These are phyloP conservation scores for Picea glauca DNA, from an alignment of 75 land plant genomes.

Conservation along the genomic window DNA sequence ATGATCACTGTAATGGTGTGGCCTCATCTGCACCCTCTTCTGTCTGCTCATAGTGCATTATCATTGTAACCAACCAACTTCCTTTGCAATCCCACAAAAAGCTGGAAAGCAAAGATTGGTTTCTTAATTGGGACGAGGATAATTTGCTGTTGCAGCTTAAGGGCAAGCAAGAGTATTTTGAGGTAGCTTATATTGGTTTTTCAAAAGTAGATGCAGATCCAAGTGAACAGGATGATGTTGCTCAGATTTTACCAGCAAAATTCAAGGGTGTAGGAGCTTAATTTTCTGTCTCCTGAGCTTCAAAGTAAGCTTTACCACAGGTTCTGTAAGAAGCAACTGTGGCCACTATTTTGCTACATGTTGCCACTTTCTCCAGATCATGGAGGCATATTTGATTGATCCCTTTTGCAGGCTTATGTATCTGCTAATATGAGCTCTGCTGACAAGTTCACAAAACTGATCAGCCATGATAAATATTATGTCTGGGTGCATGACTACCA, in stretches of 20 bases:
- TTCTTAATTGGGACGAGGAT: conserved; percentile 68
- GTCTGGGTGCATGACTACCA: conserved; percentile 78
- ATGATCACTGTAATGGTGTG: conserved; percentile 24
- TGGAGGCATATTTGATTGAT: conserved; percentile 71
- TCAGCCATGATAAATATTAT: conserved; percentile 51
- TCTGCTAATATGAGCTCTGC: conserved; percentile 70
- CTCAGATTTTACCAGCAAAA: conserved; percentile 37
- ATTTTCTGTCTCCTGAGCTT: conserved; percentile 55
- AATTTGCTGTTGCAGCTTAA: conserved; percentile 34
- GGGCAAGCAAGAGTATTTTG: conserved; percentile 55
- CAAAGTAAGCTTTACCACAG: conserved; percentile 67
- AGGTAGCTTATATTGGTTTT: conserved; percentile 72
- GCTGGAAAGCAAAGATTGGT: conserved; percentile 34
- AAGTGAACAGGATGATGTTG: conserved; percentile 71
- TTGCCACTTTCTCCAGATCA: conserved; percentile 77
- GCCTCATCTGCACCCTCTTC: conserved; percentile 32
- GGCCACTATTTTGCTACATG: conserved; percentile 91
- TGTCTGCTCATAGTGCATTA: conserved; percentile 25
- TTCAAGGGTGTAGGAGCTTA: conserved; percentile 62
- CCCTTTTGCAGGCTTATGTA: conserved; percentile 74
- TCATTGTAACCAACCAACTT: conserved; percentile 71
- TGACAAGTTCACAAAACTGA: conserved; percentile 59
- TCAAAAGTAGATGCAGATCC: conserved; percentile 66
- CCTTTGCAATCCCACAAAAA: conserved; percentile 51
- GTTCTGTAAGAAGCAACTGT: conserved; percentile 58